Evolutionary conservation across 768 basidiomycete genomes (phyloP), one percentile per base, ranked within the genome.

Genomic region (Pholiota microspora): DNA sequence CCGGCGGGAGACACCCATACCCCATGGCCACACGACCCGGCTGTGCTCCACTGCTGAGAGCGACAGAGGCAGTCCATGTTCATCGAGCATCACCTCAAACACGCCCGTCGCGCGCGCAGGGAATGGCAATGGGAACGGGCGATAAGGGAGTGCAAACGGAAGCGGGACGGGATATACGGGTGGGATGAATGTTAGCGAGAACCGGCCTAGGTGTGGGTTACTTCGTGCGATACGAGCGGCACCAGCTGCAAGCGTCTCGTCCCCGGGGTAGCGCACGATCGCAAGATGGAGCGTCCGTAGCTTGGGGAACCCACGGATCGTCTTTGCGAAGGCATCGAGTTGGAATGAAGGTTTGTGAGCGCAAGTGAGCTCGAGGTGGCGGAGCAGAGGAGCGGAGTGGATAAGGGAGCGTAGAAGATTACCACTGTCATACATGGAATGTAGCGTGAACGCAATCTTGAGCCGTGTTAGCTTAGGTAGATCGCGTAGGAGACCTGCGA

Each of bases 401-500:
- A 83, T 80, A 53, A 91, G 77, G 3, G 85, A 83, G 42, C 85
- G 81, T 29, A 91, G 73, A 54, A 89, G 71, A 59, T 83, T 83
- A 24, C 82, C 84, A 62, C 85, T 85, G 59, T 91, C 88, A 62
- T 89, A 89, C 62, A 84, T 83, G 1, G 83, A 84, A 62, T 89
- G 85, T 47, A 90, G 77, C 34, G 80, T 77, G 63, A 90, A 90
- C 13, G 81, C 73, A 38, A 90, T 79, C 50, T 78, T 83, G 52
- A 91, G 73, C 35, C 82, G 77, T 10, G 73, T 77, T 23, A 91
- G 75, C 4, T 73, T 73, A 16, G 77, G 76, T 18, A 90, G 62
- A 45, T 77, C 77, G 55, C 80, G 75, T 23, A 91, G 76, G n/a
- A 87, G 71, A 32, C 76, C 74, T 3, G 84, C 79, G 2, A 90